Evolutionary conservation across 75 land plant species (phyloP).

Genomic region (Cunninghamia lanceolata): DNA sequence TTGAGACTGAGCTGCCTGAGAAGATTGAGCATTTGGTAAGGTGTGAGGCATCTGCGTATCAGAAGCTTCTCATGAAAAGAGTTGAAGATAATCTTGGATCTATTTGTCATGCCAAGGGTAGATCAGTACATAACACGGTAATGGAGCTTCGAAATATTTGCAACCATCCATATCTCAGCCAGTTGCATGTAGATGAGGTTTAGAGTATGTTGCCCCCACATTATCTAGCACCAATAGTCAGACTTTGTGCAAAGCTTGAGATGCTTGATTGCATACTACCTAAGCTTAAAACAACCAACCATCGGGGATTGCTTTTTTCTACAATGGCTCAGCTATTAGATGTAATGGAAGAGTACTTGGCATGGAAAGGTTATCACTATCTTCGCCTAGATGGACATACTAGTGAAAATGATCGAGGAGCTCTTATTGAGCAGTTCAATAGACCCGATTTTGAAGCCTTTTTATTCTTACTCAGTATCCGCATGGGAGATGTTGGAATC

Average conservation of each 20-base stretch:
- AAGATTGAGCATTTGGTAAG: slow-evolving; percentile 95
- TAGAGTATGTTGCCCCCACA: too few species aligned
- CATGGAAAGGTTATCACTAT: slow-evolving; percentile 74
- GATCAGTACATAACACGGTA: slow-evolving; percentile 93
- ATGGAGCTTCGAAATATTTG: slow-evolving; percentile 99
- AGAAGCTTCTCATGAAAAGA: slow-evolving; percentile 93
- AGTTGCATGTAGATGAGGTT: slow-evolving; percentile 95
- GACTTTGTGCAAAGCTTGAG: too few species aligned
- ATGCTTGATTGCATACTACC: too few species aligned
- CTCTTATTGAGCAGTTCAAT: slow-evolving; percentile 88
- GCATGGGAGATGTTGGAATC: slow-evolving; percentile 97
- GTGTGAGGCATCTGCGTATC: slow-evolving; percentile 98
- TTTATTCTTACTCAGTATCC: slow-evolving; percentile 91
- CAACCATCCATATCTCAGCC: slow-evolving; percentile 99
- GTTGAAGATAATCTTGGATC: slow-evolving; percentile 96
- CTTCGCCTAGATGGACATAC: slow-evolving; percentile 98
- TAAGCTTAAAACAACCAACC: too few species aligned
- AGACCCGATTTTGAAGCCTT: slow-evolving; percentile 77
- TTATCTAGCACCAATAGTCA: too few species aligned
- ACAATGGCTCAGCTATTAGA: slow-evolving; percentile 97
- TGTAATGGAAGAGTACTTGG: slow-evolving; percentile 96
- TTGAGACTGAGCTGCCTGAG: slow-evolving; percentile 97
- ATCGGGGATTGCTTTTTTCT: slow-evolving; percentile 94
- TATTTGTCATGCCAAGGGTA: slow-evolving; percentile 77
- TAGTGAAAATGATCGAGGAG: slow-evolving; percentile 89